Conservation (phyloP, 345 rosid genomes). For the Moricandia arvensis region DNA sequence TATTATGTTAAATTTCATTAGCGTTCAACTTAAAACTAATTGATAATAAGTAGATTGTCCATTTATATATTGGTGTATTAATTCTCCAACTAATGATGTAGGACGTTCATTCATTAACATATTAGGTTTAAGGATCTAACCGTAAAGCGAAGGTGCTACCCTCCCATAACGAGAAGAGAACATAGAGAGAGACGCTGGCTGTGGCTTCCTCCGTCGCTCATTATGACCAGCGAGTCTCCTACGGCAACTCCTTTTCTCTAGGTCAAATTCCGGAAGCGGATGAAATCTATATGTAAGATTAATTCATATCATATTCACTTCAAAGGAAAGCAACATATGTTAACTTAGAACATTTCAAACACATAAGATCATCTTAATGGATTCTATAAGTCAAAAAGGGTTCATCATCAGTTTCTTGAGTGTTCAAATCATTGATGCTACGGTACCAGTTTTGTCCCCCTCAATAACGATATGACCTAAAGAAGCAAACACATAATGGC, state of each 20-base stretch:
- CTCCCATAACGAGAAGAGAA: slow-evolving; percentile 53
- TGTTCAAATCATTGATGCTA: slow-evolving; percentile 23
- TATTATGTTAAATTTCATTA: too few relatives aligned
- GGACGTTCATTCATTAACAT: too few relatives aligned
- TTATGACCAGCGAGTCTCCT: slow-evolving; percentile 95
- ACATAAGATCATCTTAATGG: neutral
- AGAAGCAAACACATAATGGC: slow-evolving; percentile 18
- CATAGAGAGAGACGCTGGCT: slow-evolving; percentile 54
- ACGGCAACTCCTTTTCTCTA: slow-evolving; percentile 93
- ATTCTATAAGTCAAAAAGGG: slow-evolving; percentile 9
- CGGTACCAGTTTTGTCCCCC: slow-evolving; percentile 32
- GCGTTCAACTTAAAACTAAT: too few relatives aligned
- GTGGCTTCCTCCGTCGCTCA: slow-evolving; percentile 93
- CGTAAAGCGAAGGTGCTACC: slow-evolving; percentile 53
- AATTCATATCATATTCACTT: slow-evolving; percentile 14
- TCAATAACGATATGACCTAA: slow-evolving; percentile 36
- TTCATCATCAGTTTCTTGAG: neutral
- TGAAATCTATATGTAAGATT: slow-evolving; percentile 68
- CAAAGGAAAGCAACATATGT: slow-evolving; percentile 23
- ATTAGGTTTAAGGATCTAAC: slow-evolving; percentile 37
- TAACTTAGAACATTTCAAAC: neutral
- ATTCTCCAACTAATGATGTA: too few relatives aligned
- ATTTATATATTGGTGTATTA: too few relatives aligned
- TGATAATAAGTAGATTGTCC: too few relatives aligned
- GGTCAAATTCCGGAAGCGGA: slow-evolving; percentile 89